A percentile compares a stretch with the other conserved stretches of the same genome.
These are phyloP conservation scores for Gleditsia sinensis DNA, from an alignment of 306 rosid genomes.

Conservation along the genomic window DNA sequence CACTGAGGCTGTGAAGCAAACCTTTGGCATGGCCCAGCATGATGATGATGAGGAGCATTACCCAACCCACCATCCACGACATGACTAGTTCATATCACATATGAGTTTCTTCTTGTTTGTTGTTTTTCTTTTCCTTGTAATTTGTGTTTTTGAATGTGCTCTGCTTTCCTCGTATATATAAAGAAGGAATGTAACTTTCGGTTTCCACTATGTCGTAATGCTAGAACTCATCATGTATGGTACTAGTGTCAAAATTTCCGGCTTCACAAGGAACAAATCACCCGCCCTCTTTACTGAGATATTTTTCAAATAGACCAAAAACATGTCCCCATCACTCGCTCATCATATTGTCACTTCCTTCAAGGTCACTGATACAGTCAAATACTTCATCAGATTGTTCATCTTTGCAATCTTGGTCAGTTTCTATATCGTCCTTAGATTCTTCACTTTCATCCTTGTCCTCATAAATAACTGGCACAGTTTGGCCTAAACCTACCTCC, in stretches of 20 bases:
- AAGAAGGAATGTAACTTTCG: neutral
- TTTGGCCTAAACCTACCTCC: slow-evolving; percentile 40
- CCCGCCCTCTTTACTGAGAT: too few species aligned
- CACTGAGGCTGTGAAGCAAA: slow-evolving; percentile 52
- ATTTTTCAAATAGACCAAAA: neutral
- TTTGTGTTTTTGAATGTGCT: neutral
- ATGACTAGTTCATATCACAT: neutral
- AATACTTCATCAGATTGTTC: slow-evolving; percentile 35
- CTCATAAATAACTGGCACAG: slow-evolving; percentile 47
- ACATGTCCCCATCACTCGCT: neutral
- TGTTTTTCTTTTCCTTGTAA: neutral
- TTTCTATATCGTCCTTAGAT: slow-evolving; percentile 58
- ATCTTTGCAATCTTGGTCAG: slow-evolving; percentile 41
- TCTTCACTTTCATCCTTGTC: slow-evolving; percentile 53
- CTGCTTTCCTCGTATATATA: too few species aligned
- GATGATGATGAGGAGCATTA: slow-evolving; percentile 10
- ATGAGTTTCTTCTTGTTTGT: neutral
- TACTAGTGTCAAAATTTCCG: neutral
- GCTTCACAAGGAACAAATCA: too few species aligned
- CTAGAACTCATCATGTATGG: too few species aligned
- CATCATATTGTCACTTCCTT: slow-evolving; percentile 44
- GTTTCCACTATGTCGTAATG: slow-evolving; percentile 7
- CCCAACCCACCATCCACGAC: neutral
- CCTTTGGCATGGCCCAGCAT: slow-evolving; percentile 47
- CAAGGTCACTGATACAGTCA: slow-evolving; percentile 43